These are phyloP conservation scores for Aquanectria penicillioides DNA, from an alignment of 2,329 filamentous ascomycete genomes.

Conservation along the genomic window DNA sequence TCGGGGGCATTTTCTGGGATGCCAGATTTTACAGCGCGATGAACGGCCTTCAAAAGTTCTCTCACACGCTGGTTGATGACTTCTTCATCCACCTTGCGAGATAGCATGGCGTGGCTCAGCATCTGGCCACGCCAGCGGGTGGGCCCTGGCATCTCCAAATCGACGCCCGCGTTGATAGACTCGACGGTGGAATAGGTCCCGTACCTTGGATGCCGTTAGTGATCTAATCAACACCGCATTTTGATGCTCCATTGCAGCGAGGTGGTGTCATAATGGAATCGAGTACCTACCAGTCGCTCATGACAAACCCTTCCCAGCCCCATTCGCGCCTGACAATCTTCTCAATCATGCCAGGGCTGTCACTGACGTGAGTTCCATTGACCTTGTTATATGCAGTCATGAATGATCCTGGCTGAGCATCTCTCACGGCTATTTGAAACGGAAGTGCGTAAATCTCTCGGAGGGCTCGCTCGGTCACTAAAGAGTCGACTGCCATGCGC, in stretches of 20 bases:
- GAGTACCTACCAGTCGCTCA: neutral
- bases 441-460: conserved; percentile 5
- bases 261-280: neutral
- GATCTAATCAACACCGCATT: neutral
- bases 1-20: neutral
- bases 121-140: conserved; percentile 3
- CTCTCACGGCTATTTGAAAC: conserved; percentile 6
- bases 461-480: conserved; percentile 1
- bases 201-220: neutral
- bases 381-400: conserved; percentile 12
- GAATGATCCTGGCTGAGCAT: conserved; percentile 10
- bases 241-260: too few species aligned
- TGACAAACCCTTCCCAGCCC: neutral
- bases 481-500: conserved; percentile 1
- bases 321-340: conserved; percentile 9
- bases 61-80: conserved; percentile 1
- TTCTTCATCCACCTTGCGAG: neutral
- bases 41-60: neutral
- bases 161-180: neutral
- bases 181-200: conserved; percentile 12
- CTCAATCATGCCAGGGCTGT: neutral
- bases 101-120: neutral
- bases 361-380: conserved; percentile 5
- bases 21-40: neutral
- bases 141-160: conserved; percentile 3